A percentile compares a stretch with the other conserved stretches of the same genome.
These are phyloP conservation scores for Aspergillus ellipticus DNA, from an alignment of 495 filamentous ascomycete genomes.

Conservation along the genomic window DNA sequence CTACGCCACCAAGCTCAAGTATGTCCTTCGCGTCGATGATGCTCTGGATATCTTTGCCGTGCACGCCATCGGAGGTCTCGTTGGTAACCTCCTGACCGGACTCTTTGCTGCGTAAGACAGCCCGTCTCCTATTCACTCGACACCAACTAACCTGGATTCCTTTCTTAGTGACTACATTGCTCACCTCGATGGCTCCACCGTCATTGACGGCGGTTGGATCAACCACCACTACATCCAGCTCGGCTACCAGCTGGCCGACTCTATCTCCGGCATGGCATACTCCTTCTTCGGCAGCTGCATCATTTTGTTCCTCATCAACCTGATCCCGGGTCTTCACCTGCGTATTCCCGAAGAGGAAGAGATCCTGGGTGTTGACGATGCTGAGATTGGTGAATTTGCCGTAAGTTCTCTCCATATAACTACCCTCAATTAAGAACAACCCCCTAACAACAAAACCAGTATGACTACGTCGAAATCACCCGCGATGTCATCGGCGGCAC, in stretches of 20 bases:
- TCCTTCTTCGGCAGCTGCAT: constrained; percentile 82
- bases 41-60: constrained; percentile 93
- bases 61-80: constrained; percentile 80
- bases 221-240: constrained; percentile 89
- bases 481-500: constrained; percentile 73
- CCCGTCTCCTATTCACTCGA: neutral
- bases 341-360: constrained; percentile 82
- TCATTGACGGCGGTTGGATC: constrained; percentile 82
- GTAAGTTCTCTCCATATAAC: constrained; percentile 48
- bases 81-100: constrained; percentile 85
- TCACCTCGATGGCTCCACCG: constrained; percentile 71
- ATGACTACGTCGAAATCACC: constrained; percentile 93
- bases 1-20: constrained; percentile 96
- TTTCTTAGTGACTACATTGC: constrained; percentile 79
- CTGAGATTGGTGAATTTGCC: constrained; percentile 95
- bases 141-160: constrained; percentile 10
- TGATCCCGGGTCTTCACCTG: constrained; percentile 78
- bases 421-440: neutral
- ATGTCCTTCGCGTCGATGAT: constrained; percentile 80
- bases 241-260: constrained; percentile 85
- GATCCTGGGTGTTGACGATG: constrained; percentile 88
- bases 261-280: constrained; percentile 75
- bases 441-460: constrained; percentile 36
- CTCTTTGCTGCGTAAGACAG: constrained; percentile 80
- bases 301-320: constrained; percentile 84